These are phyloP conservation scores for Chaetomium strumarium DNA, from an alignment of 2,329 filamentous ascomycete species.

Conservation along the genomic window DNA sequence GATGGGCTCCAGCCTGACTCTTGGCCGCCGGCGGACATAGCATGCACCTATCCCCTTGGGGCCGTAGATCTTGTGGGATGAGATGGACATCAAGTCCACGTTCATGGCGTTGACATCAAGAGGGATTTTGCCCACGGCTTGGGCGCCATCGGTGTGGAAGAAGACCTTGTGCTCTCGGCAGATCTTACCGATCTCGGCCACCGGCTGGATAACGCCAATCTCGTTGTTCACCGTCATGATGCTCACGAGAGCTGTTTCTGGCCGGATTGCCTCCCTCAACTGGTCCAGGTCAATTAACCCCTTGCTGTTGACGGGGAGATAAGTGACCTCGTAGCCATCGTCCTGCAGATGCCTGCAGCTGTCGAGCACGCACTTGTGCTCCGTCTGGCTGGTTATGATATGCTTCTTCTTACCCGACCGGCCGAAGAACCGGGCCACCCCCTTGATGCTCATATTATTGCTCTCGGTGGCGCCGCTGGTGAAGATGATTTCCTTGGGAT, in stretches of 20 bases:
- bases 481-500: slow-evolving; percentile 97
- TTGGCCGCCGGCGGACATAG: slow-evolving; percentile 85
- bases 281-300: slow-evolving; percentile 81
- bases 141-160: slow-evolving; percentile 95
- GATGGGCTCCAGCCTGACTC: slow-evolving; percentile 90
- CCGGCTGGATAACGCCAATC: slow-evolving; percentile 96
- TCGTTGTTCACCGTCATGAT: slow-evolving; percentile 99
- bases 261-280: slow-evolving; percentile 81
- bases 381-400: slow-evolving; percentile 94
- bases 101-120: slow-evolving; percentile 97
- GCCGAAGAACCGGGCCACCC: slow-evolving; percentile 92
- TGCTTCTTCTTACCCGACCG: slow-evolving; percentile 94
- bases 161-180: slow-evolving; percentile 91
- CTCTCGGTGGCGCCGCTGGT: slow-evolving; percentile 97
- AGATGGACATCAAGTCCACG: slow-evolving; percentile 97
- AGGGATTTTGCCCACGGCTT: slow-evolving; percentile 97
- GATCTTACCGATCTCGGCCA: slow-evolving; percentile 87
- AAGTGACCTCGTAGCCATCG: slow-evolving; percentile 95
- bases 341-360: slow-evolving; percentile 96
- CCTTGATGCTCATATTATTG: slow-evolving; percentile 99
- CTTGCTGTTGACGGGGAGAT: slow-evolving; percentile 80
- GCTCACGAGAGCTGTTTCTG: slow-evolving; percentile 86
- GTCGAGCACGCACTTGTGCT: slow-evolving; percentile 98
- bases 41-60: slow-evolving; percentile 96
- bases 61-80: slow-evolving; percentile 96